Evolutionary conservation across 169 alveolate species (phyloP).

Genomic region (Plasmodium chabaudi): DNA sequence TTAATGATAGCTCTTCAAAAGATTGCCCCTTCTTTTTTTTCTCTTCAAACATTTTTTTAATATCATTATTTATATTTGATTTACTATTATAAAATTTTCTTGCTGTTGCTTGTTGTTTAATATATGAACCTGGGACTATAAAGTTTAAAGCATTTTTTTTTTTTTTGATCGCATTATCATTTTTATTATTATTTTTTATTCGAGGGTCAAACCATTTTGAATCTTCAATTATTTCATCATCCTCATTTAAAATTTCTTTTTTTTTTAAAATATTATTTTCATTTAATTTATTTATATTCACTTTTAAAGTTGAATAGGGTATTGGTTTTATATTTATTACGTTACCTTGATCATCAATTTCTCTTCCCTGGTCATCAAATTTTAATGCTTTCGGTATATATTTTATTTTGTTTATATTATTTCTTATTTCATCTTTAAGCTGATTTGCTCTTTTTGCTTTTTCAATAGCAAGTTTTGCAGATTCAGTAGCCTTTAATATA

Average conservation of each 20-base stretch:
- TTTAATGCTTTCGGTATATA: conserved; percentile 71
- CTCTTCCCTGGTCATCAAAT: conserved; percentile 85
- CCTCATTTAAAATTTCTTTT: conserved; percentile 49
- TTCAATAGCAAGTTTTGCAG: conserved; percentile 84
- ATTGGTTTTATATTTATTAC: conserved; percentile 82
- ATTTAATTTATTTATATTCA: conserved; percentile 80
- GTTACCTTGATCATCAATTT: conserved; percentile 85
- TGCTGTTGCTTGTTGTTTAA: conserved; percentile 19
- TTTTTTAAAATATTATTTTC: conserved; percentile 79
- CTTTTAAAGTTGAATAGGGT: conserved; percentile 82
- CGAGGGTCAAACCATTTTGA: conserved; percentile 64
- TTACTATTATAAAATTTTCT: conserved; percentile 18
- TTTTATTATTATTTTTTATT: conserved; percentile 35
- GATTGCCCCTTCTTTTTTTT: conserved; percentile 57
- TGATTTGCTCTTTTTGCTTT: conserved; percentile 80
- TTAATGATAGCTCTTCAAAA: conserved; percentile 53
- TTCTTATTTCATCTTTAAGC: conserved; percentile 26
- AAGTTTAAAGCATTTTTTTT: conserved; percentile 62
- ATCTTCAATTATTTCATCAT: conserved; percentile 35
- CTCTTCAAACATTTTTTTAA: conserved; percentile 58
- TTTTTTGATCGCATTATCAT: conserved; percentile 11
- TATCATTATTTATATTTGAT: conserved; percentile 30
- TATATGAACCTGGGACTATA: conserved; percentile 62
- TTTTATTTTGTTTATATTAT: conserved; percentile 40
- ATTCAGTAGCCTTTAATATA: conserved; percentile 73